phyloP scores from a whole-genome alignment of 805 yeast genomes.

The Candida silvatica region DNA sequence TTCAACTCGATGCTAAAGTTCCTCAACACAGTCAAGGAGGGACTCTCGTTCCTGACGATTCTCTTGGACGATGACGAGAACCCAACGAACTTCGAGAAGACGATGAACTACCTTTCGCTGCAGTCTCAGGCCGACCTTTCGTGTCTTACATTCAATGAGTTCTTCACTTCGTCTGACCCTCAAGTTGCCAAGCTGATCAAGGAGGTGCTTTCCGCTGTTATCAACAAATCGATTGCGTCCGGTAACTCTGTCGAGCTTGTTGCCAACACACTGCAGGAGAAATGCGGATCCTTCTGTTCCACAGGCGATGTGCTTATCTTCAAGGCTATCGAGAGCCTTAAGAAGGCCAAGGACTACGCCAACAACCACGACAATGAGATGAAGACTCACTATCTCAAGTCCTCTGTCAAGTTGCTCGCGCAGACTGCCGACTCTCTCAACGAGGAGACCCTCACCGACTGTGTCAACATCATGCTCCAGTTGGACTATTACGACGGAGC shows the following conservation, averaged over 20 bases:
- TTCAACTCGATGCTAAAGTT: constrained; percentile 69
- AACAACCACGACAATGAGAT: constrained; percentile 62
- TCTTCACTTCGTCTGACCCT: constrained; percentile 62
- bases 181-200: constrained; percentile 57
- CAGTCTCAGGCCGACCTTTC: constrained; percentile 65
- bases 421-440: constrained; percentile 72
- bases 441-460: constrained; percentile 72
- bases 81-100: constrained; percentile 43
- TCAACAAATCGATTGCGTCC: constrained; percentile 77
- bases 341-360: constrained; percentile 75
- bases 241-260: constrained; percentile 93
- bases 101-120: constrained; percentile 58
- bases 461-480: constrained; percentile 68
- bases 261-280: constrained; percentile 79
- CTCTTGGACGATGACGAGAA: constrained; percentile 47
- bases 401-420: constrained; percentile 70
- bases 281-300: constrained; percentile 93
- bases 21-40: constrained; percentile 76
- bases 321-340: constrained; percentile 87
- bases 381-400: constrained; percentile 51
- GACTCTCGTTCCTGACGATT: constrained; percentile 78
- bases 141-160: constrained; percentile 60
- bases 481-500: constrained; percentile 81
- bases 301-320: constrained; percentile 88
- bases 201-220: constrained; percentile 81